Evolutionary conservation across 2,329 filamentous ascomycete species (phyloP).

Genomic region (Botrytis tulipae): DNA sequence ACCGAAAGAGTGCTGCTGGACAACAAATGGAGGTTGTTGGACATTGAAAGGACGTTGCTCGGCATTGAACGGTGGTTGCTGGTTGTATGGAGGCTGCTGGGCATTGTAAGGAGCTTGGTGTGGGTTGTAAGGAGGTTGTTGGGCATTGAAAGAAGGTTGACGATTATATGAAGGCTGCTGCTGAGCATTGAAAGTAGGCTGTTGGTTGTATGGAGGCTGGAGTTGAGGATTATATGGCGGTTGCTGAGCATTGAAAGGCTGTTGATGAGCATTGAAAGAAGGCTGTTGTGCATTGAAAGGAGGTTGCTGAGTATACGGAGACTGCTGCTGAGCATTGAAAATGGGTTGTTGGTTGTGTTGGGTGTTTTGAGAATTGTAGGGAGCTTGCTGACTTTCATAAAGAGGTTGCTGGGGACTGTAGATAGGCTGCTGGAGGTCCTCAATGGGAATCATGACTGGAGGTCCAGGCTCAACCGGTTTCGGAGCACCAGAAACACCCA

Average conservation of each 20-base stretch:
- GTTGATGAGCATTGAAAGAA: constrained; percentile 26
- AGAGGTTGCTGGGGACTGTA: constrained; percentile 10
- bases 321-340: constrained; percentile 31
- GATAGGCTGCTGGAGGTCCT: constrained; percentile 8
- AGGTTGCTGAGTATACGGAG: constrained; percentile 32
- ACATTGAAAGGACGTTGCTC: constrained; percentile 20
- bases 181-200: not conserved
- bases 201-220: not conserved
- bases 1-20: constrained; percentile 36
- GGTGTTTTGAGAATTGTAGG: constrained; percentile 12
- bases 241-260: constrained; percentile 22
- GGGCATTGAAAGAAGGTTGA: constrained; percentile 23
- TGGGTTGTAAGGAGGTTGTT: constrained; percentile 36
- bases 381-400: constrained; percentile 5
- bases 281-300: constrained; percentile 34
- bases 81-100: constrained; percentile 11
- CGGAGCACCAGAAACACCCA: constrained; percentile 40
- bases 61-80: constrained; percentile 7
- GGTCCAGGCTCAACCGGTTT: constrained; percentile 36
- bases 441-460: constrained; percentile 18
- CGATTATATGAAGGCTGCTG: constrained; percentile 1
- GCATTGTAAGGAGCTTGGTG: constrained; percentile 29
- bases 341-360: constrained; percentile 14
- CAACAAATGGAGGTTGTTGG: constrained; percentile 21
- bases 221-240: too few species aligned